Conservation (phyloP, 768 basidiomycete species). For the Termitomyces sp. region DNA sequence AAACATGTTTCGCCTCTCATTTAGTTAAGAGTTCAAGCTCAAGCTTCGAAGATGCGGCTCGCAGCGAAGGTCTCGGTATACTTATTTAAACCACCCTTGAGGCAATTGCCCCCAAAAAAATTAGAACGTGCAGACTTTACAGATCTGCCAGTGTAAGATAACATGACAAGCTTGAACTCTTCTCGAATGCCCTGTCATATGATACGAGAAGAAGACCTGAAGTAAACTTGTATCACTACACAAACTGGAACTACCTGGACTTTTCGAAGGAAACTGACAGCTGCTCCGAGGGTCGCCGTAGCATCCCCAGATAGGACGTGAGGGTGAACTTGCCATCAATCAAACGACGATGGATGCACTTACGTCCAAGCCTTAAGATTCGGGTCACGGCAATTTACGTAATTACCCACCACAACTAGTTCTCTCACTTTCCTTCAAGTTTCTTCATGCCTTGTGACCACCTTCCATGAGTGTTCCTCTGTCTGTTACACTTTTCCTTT, state of each 20-base stretch:
- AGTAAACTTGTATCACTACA: not conserved
- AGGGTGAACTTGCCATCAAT: slow-evolving; percentile 22
- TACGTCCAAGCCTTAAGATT: slow-evolving; percentile 10
- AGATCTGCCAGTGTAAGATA: no score
- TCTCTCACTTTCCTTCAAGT: slow-evolving; percentile 19
- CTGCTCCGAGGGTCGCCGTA: slow-evolving; percentile 17
- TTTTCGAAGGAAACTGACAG: not conserved
- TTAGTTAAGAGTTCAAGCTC: no score
- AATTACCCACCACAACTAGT: slow-evolving; percentile 22
- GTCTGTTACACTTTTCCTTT: slow-evolving; percentile 32
- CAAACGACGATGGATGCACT: slow-evolving; percentile 14
- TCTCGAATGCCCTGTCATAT: no score
- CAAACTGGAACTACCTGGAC: not conserved
- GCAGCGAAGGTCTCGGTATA: no score
- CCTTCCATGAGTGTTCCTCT: slow-evolving; percentile 2
- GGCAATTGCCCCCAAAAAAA: no score
- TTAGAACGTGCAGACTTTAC: no score
- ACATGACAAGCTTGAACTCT: no score
- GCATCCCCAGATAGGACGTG: slow-evolving; percentile 18
- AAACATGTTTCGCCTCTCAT: no score
- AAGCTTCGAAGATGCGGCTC: no score
- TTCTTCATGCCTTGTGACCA: slow-evolving; percentile 31
- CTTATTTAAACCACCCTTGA: no score
- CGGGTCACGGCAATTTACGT: slow-evolving; percentile 18
- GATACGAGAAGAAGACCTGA: slow-evolving; percentile 4